phyloP scores from a whole-genome alignment of 805 yeast genomes.

The Blastobotrys peoriensis region DNA sequence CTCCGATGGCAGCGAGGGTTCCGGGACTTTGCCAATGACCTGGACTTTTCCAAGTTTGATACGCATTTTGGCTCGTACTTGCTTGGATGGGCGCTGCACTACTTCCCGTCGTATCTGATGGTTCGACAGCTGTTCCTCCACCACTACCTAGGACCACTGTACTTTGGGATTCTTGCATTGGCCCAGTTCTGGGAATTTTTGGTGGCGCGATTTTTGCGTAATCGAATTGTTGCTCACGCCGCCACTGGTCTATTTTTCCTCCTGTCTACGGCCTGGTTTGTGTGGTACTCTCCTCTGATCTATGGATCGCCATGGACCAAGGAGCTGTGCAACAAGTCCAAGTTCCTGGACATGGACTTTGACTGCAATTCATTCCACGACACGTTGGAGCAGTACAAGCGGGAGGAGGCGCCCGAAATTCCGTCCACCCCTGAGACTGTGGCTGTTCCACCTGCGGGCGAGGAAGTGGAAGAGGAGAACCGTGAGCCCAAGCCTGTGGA shows the following conservation, averaged over 20 bases:
- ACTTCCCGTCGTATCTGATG: conserved; percentile 67
- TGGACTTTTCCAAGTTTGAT: conserved; percentile 28
- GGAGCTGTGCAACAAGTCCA: conserved; percentile 54
- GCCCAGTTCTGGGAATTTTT: conserved; percentile 48
- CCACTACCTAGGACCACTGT: conserved; percentile 88
- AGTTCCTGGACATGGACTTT: conserved; percentile 77
- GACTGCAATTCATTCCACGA: conserved; percentile 58
- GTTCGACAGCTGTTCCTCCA: conserved; percentile 89
- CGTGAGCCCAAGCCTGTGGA: conserved; percentile 13
- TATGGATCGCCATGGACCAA: conserved; percentile 81
- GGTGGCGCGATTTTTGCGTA: conserved; percentile 28
- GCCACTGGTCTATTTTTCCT: conserved; percentile 45
- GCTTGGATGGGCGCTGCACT: conserved; percentile 55
- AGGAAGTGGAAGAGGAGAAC: conserved; percentile 12
- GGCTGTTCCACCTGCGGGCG: neutral
- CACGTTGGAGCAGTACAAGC: conserved; percentile 23
- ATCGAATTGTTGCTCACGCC: conserved; percentile 40
- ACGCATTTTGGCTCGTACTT: conserved; percentile 37
- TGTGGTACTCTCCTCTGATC: conserved; percentile 61
- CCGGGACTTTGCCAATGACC: conserved; percentile 25
- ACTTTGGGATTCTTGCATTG: conserved; percentile 74
- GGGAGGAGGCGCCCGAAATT: conserved; percentile 9
- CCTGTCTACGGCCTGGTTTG: conserved; percentile 49
- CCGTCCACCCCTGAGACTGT: conserved; percentile 5
- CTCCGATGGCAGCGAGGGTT: conserved; percentile 37